These are phyloP conservation scores for Daldinia childiae DNA, from an alignment of 495 filamentous ascomycete species.

Conservation along the genomic window DNA sequence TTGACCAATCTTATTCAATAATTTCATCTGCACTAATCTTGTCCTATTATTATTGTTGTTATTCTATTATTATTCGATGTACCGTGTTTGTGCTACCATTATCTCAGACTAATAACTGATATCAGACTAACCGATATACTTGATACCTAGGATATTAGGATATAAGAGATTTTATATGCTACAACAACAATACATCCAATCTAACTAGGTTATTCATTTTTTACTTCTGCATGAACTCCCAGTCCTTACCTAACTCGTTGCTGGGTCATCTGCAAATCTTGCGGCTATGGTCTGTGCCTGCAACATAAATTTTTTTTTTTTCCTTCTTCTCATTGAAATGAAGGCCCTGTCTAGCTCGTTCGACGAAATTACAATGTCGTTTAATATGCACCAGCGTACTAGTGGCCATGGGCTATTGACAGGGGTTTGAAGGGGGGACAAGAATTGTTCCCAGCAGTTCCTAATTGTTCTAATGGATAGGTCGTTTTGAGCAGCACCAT, in stretches of 20 bases:
- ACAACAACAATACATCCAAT: slow-evolving; percentile 17
- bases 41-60: background rate
- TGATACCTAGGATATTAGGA: background rate
- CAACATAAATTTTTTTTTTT: slow-evolving; percentile 38
- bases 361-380: slow-evolving; percentile 46
- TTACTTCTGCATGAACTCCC: slow-evolving; percentile 33
- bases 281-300: slow-evolving; percentile 42
- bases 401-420: slow-evolving; percentile 40
- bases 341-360: slow-evolving; percentile 43
- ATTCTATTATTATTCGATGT: background rate
- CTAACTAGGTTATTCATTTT: slow-evolving; percentile 6
- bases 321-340: slow-evolving; percentile 31
- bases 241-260: slow-evolving; percentile 41
- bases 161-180: background rate
- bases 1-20: background rate
- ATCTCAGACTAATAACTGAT: background rate
- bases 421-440: slow-evolving; percentile 27
- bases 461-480: no score
- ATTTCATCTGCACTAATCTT: background rate
- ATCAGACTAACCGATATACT: background rate
- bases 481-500: slow-evolving; percentile 11
- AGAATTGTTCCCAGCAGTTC: slow-evolving; percentile 17
- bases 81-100: background rate
- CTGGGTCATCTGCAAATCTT: slow-evolving; percentile 42
- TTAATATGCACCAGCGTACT: slow-evolving; percentile 42